Evolutionary conservation across 2,329 filamentous ascomycete species (phyloP).

Genomic region (Cordyceps cicadae): DNA sequence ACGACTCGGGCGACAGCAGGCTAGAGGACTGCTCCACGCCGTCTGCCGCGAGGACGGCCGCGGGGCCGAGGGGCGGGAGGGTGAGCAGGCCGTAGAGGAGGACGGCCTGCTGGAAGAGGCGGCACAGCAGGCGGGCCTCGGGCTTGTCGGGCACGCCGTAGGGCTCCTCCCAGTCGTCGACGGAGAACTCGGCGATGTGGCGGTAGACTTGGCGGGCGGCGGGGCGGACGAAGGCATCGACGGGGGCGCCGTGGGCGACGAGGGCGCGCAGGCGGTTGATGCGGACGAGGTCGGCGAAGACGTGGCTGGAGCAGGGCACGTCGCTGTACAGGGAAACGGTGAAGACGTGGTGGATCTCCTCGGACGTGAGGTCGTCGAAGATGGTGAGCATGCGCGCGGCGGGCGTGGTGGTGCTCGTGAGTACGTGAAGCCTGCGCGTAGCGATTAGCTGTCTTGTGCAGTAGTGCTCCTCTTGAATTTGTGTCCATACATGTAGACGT

Average conservation of each 20-base stretch:
- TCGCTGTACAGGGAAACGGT: not conserved
- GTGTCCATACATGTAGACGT: not conserved
- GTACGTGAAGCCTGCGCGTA: not conserved
- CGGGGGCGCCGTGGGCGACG: not conserved
- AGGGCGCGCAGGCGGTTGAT: constrained; percentile 5
- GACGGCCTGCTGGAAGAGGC: not conserved
- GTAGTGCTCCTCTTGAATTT: not conserved
- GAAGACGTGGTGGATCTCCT: not conserved
- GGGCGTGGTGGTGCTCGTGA: constrained; percentile 5
- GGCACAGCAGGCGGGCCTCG: not conserved
- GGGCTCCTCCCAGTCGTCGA: not conserved
- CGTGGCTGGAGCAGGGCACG: constrained; percentile 3
- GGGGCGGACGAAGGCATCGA: not conserved
- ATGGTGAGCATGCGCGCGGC: not conserved
- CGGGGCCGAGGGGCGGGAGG: not conserved
- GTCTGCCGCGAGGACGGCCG: not conserved
- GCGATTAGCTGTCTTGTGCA: not conserved
- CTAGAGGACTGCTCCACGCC: not conserved
- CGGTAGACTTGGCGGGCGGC: constrained; percentile 1
- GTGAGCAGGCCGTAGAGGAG: constrained; percentile 6
- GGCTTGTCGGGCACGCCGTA: constrained; percentile 6
- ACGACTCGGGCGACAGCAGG: not conserved
- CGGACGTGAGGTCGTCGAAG: not conserved
- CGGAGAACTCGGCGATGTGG: constrained; percentile 3
- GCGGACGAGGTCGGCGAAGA: not conserved